Evolutionary conservation across 345 rosid genomes (phyloP).

Genomic region (Salix viminalis): DNA sequence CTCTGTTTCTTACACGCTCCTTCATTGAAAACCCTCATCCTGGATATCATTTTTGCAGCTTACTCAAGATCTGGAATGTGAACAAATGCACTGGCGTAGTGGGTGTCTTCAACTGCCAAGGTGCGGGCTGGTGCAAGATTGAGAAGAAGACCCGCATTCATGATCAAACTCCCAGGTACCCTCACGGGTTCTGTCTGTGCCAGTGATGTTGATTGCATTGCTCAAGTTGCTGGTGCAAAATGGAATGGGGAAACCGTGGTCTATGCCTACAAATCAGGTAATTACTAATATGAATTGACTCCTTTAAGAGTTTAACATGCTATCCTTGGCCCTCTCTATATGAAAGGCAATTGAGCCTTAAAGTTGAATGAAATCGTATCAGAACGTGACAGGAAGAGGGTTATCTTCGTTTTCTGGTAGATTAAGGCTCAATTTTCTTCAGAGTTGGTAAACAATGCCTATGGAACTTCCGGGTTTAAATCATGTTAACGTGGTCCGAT

Average conservation of each 20-base stretch:
- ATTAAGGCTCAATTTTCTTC: neutral
- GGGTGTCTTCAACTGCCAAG: conserved; percentile 96
- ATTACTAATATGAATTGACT: neutral
- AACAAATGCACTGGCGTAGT: conserved; percentile 79
- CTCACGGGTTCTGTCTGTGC: conserved; percentile 61
- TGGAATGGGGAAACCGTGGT: conserved; percentile 76
- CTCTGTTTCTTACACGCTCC: neutral
- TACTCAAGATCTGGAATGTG: conserved; percentile 90
- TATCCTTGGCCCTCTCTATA: neutral
- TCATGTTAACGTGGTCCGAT: neutral
- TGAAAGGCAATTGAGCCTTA: neutral
- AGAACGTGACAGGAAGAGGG: neutral
- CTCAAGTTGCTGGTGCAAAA: conserved; percentile 63
- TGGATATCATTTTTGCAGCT: conserved; percentile 35
- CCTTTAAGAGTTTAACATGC: neutral
- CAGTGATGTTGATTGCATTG: conserved; percentile 65
- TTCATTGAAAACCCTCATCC: neutral
- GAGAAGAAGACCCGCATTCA: conserved; percentile 79
- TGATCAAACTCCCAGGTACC: conserved; percentile 81
- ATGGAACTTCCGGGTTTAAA: neutral
- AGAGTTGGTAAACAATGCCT: neutral
- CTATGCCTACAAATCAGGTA: conserved; percentile 77
- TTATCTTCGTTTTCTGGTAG: no score
- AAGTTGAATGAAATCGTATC: neutral
- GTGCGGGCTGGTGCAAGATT: conserved; percentile 95